Conservation (phyloP, 1,284 basidiomycete genomes). For the Lignosus rhinocerotis region DNA sequence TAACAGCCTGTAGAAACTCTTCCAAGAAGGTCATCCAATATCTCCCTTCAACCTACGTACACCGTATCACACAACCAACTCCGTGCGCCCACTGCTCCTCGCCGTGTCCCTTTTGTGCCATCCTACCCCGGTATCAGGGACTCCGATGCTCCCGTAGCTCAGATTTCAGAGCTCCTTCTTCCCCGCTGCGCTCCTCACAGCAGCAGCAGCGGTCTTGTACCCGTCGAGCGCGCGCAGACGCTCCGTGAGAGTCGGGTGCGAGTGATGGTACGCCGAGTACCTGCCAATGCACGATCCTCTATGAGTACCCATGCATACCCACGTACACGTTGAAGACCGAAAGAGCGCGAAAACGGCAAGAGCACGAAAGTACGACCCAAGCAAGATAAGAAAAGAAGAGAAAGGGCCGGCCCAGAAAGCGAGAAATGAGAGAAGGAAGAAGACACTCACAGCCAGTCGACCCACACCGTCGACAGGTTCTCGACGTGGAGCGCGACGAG, state of each 20-base stretch:
- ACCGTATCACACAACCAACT: too few relatives aligned
- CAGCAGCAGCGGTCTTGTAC: constrained; percentile 37
- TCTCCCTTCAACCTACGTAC: too few relatives aligned
- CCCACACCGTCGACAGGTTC: constrained; percentile 90
- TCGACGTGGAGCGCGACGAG: constrained; percentile 85
- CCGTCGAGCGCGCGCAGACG: constrained; percentile 77
- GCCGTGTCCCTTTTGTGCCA: too few relatives aligned
- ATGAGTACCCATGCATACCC: neutral
- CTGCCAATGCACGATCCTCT: constrained; percentile 34
- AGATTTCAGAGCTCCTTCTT: constrained; percentile 31
- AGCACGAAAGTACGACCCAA: neutral
- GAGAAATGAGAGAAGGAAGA: neutral
- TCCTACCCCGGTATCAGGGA: too few relatives aligned
- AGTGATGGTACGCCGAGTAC: constrained; percentile 92
- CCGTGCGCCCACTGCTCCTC: too few relatives aligned
- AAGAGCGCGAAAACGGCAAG: too few relatives aligned
- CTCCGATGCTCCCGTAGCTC: too few relatives aligned
- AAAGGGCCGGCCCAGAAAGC: too few relatives aligned
- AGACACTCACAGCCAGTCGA: constrained; percentile 77
- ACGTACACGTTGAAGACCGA: neutral
- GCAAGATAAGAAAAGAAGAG: neutral
- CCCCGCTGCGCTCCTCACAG: constrained; percentile 24
- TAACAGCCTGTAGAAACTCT: too few relatives aligned
- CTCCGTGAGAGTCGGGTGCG: constrained; percentile 89
- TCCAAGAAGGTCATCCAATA: too few relatives aligned